A percentile compares a stretch with the other conserved stretches of the same genome.
Conservation (phyloP, 208 protist genomes). For the Novymonas esmeraldas region DNA sequence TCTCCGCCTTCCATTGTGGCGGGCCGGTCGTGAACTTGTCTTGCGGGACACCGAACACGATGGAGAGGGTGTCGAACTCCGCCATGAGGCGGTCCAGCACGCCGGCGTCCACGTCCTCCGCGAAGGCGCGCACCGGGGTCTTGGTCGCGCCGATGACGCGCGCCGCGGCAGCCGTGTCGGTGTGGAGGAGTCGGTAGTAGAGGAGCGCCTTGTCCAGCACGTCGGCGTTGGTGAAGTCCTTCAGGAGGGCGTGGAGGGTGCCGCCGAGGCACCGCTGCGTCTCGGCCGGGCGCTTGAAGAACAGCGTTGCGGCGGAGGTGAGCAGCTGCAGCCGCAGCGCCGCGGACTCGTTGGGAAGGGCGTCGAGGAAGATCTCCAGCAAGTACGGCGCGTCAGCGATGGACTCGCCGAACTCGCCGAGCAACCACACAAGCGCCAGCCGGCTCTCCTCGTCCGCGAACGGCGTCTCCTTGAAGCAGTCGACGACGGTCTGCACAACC, state of each 20-base stretch:
- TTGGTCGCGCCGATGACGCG: slow-evolving; percentile 63
- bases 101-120: slow-evolving; percentile 64
- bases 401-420: slow-evolving; percentile 91
- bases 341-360: slow-evolving; percentile 41
- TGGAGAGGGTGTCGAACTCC: slow-evolving; percentile 90
- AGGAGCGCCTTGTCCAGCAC: slow-evolving; percentile 85
- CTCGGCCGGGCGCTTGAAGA: slow-evolving; percentile 94
- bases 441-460: slow-evolving; percentile 64
- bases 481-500: slow-evolving; percentile 49
- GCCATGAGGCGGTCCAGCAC: slow-evolving; percentile 84
- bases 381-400: slow-evolving; percentile 93
- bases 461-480: slow-evolving; percentile 43
- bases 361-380: slow-evolving; percentile 73
- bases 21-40: slow-evolving; percentile 35
- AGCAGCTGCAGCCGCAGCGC: slow-evolving; percentile 87
- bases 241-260: slow-evolving; percentile 73
- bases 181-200: slow-evolving; percentile 83
- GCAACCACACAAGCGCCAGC: slow-evolving; percentile 81
- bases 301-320: slow-evolving; percentile 84
- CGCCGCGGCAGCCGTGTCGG: slow-evolving; percentile 46
- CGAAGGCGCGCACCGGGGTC: slow-evolving; percentile 50
- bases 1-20: slow-evolving; percentile 1
- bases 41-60: slow-evolving; percentile 76
- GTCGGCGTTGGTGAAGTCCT: slow-evolving; percentile 87
- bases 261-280: slow-evolving; percentile 85